Evolutionary conservation across 2,329 filamentous ascomycete species (phyloP), one percentile per base, ranked within the genome.

Genomic region (Dactylellina parvicollis): DNA sequence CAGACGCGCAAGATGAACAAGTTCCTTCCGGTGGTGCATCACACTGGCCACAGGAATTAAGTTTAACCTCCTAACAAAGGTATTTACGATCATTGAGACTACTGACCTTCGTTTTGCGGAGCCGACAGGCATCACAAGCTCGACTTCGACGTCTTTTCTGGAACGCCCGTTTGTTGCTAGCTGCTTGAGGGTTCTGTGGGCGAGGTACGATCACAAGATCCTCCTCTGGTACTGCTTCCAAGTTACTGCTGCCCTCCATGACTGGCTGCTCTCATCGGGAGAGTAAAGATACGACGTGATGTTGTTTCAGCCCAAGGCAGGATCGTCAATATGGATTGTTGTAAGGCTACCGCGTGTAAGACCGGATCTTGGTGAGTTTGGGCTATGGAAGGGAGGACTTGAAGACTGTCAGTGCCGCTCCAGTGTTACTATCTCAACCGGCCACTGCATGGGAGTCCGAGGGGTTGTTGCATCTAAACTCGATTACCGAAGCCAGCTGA

Each of bases 101-200:
- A 69, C 75, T 52, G 32, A 77, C 77, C 73, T 78, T 78, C n/a
- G 77, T 78, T 67, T 78, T 78, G 52, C 77, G 69, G 38, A 76
- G 75, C n/a, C 77, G 67, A 54, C 77, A 78, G 22, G 77, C 76
- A 54, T 78, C 76, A 47, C 77, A 78, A 16, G 77, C 77, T 56
- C 77, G 75, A 62, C 77, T 78, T 22, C 77, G 74, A 57, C 77
- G 75, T 26, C 77, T 74, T 56, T 76, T 76, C 32, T 78, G 77
- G 32, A 78, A 78, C 20, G 77, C 75, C n/a, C 77, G 61, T 60
- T 74, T 74, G 64, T 69, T 74, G 49, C 42, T 52, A 52, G 54
- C 55, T 38, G 44, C 70, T 57, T 49, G 59, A 24, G 49, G 22
- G 34, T 40, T 57, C 28, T 57, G 62, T 74, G 64, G 60, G 62